Percentiles rank a stretch among this genome's conserved stretches.
Conservation (phyloP, 164 flowering plant species). For the Malania oleifera region DNA sequence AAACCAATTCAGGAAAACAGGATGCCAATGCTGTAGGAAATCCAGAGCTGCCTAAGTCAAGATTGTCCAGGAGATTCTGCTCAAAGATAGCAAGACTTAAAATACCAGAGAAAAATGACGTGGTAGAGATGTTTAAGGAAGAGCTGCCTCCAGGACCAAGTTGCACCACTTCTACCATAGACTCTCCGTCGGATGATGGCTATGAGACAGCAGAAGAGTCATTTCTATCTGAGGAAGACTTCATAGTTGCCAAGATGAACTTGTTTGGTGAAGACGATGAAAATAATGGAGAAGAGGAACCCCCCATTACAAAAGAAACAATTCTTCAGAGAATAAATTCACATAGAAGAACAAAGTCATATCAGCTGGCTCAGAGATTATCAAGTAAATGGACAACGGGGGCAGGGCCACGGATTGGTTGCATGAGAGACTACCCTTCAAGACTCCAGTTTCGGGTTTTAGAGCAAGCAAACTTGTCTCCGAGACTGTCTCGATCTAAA, state of each 20-base stretch:
- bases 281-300: conserved; percentile 29
- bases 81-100: conserved; percentile 31
- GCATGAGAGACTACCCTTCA: conserved; percentile 58
- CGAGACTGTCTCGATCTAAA: conserved; percentile 11
- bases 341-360: conserved; percentile 49
- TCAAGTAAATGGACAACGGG: conserved; percentile 59
- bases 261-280: conserved; percentile 44
- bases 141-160: background rate
- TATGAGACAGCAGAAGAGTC: conserved; percentile 58
- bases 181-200: conserved; percentile 24
- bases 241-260: conserved; percentile 33
- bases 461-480: conserved; percentile 54
- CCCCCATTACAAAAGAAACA: conserved; percentile 38
- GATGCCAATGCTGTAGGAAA: conserved; percentile 7
- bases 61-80: conserved; percentile 16
- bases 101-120: conserved; percentile 30
- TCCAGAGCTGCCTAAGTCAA: conserved; percentile 9
- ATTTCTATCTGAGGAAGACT: conserved; percentile 35
- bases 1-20: conserved; percentile 7
- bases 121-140: conserved; percentile 24
- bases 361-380: conserved; percentile 45
- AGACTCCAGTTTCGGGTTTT: conserved; percentile 41
- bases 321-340: conserved; percentile 50
- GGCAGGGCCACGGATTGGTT: conserved; percentile 66
- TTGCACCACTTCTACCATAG: conserved; percentile 1